A percentile compares a stretch with the other conserved stretches of the same genome.
Evolutionary conservation across 2,329 filamentous ascomycete genomes (phyloP).

Genomic region (Pseudogymnoascus pannorum): DNA sequence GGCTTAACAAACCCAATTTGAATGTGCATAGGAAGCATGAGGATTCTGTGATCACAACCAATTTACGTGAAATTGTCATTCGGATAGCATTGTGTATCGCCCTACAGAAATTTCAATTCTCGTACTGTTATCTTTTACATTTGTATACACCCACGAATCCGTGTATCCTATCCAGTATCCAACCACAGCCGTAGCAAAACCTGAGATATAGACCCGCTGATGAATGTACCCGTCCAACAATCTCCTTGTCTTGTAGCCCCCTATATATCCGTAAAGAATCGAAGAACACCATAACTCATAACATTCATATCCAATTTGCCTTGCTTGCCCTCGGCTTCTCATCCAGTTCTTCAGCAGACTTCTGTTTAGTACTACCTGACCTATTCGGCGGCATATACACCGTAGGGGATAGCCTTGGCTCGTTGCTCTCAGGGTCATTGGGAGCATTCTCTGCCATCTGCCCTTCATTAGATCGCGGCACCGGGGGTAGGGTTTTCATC

Average conservation of each 20-base stretch:
- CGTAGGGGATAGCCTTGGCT: not conserved
- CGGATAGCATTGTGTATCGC: not conserved
- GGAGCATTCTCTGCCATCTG: conserved; percentile 28
- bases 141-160: not conserved
- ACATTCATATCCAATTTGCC: not conserved
- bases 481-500: conserved; percentile 32
- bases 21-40: not conserved
- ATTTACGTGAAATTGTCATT: not conserved
- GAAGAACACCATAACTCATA: conserved; percentile 1
- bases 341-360: not conserved
- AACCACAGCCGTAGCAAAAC: not conserved
- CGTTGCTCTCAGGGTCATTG: conserved; percentile 16
- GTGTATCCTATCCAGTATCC: not conserved
- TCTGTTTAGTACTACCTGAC: not conserved
- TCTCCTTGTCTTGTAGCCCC: not conserved
- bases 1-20: not conserved
- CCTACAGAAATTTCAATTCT: not conserved
- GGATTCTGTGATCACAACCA: not conserved
- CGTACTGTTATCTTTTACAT: not conserved
- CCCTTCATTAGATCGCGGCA: not conserved
- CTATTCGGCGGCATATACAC: not conserved
- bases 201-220: not conserved
- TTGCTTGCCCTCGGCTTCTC: not conserved
- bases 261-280: not conserved
- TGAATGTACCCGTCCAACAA: not conserved